Percentiles rank a stretch among this genome's conserved stretches.
phyloP scores from a whole-genome alignment of 2,329 filamentous ascomycete species.

The Colletotrichum sp. region DNA sequence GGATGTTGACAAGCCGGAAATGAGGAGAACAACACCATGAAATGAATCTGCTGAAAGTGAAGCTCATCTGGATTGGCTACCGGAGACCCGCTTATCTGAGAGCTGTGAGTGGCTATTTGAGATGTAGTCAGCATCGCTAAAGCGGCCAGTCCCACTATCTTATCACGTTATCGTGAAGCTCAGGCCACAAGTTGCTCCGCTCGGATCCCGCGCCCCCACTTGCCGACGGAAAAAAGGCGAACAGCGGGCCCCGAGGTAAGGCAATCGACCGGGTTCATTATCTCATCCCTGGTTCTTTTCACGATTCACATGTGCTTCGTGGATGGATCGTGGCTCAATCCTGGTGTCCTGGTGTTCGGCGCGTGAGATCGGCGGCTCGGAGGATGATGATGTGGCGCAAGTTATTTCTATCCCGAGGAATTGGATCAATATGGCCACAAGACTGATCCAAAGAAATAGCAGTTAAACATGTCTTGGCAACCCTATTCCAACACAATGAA shows the following conservation, averaged over 20 bases:
- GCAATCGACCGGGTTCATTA: background rate
- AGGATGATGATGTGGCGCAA: background rate
- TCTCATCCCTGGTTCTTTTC: background rate
- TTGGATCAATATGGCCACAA: background rate
- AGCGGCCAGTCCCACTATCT: background rate
- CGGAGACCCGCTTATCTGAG: rapidly evolving
- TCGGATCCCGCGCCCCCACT: background rate
- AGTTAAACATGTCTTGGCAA: background rate
- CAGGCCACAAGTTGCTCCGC: background rate
- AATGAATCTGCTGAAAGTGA: background rate
- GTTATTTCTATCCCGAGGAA: background rate
- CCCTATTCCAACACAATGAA: background rate
- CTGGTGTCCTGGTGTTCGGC: background rate
- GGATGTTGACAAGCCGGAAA: background rate
- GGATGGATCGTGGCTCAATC: background rate
- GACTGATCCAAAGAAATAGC: background rate
- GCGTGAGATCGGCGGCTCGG: background rate
- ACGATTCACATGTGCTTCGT: background rate
- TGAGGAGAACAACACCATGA: background rate
- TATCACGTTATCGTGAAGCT: background rate
- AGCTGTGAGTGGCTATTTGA: background rate
- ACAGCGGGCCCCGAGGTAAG: background rate
- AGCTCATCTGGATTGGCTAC: background rate
- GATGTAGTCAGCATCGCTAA: background rate
- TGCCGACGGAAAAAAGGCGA: background rate